phyloP scores from a whole-genome alignment of 2,329 filamentous ascomycete genomes.

The Zasmidium angulare region DNA sequence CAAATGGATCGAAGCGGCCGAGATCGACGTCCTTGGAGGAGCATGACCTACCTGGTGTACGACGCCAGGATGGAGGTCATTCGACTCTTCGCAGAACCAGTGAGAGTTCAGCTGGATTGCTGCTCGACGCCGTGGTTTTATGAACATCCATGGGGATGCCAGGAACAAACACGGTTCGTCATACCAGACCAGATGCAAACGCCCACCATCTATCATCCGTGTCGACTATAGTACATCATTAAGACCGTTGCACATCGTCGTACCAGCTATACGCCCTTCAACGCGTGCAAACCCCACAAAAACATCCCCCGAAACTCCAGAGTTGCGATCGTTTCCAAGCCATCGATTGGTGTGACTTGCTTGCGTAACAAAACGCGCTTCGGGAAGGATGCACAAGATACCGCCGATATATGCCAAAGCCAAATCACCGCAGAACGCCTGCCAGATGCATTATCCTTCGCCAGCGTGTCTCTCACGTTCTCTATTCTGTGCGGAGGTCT shows the following conservation, averaged over 20 bases:
- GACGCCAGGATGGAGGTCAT: too few species aligned
- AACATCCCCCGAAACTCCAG: conserved; percentile 7
- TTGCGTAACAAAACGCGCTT: background rate
- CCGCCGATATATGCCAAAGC: background rate
- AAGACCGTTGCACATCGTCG: background rate
- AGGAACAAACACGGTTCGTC: too few species aligned
- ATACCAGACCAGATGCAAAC: too few species aligned
- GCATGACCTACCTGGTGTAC: too few species aligned
- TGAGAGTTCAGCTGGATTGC: too few species aligned
- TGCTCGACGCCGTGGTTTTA: too few species aligned
- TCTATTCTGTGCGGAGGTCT: background rate
- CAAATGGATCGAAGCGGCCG: conserved; percentile 50
- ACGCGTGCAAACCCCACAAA: conserved; percentile 12
- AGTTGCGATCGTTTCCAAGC: conserved; percentile 10
- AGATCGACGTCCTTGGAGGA: conserved; percentile 41
- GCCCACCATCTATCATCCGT: background rate
- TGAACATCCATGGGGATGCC: too few species aligned
- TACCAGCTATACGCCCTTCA: background rate
- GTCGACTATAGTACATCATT: background rate
- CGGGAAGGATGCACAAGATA: background rate
- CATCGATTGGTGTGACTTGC: conserved; percentile 14
- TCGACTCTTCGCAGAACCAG: too few species aligned
- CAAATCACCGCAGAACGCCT: background rate
- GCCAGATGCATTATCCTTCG: background rate
- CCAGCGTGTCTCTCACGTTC: background rate